Evolutionary conservation across 805 yeast genomes (phyloP), one percentile per base, ranked within the genome.

Genomic region (Kluyveromyces dobzhanskii): DNA sequence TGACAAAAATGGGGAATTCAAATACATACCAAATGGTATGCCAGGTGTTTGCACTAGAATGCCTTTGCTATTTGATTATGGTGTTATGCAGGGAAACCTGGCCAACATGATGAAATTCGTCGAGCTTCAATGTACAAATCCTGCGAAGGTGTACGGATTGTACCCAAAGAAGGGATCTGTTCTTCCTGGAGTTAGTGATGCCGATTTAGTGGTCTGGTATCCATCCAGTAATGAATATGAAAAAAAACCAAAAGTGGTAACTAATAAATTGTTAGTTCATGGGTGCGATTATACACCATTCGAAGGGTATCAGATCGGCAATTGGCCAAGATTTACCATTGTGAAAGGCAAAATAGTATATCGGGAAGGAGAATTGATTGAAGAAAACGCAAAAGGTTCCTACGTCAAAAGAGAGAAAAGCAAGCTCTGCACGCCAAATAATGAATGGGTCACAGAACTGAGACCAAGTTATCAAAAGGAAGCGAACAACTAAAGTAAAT

Each of bases 21-120:
- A 61, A 41, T 56, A 62, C 25, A 62, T 70, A 34, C 76, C 76
- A 4, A 70, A 70, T 44, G 76, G 75, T 2, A 44, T 70, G 33
- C 71, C 75, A 3, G 75, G 76, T 5, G 62, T 70, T 17, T 74
- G 71, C 45, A 67, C 73, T 2, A 50, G 76, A 44, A 33, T 70
- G 45, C 73, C 73, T 2, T 44, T 70, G 29, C 51, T 66, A 13
- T 69, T 59, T 48, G 56, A 67, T 44, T 61, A 66, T 38, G 76
- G 75, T 26, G 72, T 65, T 12, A 61, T 61, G 37, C 62, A 62
- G 2, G 66, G 66, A 1, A 54, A 61, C 39, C 65, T 70, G 30
- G 45, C 65, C 3, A 61, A 66, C 4, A 64, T 67, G 43, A 44
- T 41, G 45, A 63, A 56, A 43, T 68, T 65, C 43, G 75, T 70